Base-by-base conservation (phyloP, 2,329 filamentous ascomycete species). In the Ceratocystis cacaofunesta region DNA sequence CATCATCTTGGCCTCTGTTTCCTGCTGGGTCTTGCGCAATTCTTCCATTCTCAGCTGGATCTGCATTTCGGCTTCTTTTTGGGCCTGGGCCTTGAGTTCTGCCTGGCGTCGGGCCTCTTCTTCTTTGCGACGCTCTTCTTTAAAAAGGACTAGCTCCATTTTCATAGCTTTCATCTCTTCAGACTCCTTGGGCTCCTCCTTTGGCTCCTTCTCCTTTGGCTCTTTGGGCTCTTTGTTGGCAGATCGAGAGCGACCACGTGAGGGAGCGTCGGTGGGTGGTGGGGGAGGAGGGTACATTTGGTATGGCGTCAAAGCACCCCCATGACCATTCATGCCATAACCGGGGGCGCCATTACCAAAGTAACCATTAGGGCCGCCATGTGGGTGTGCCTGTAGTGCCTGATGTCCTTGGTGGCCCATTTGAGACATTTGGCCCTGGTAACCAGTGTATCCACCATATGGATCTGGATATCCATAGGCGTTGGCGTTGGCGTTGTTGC, bases 161-260 rank as follows among this genome's bases (percentile, higher is more conserved):
- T 86, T 80, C 66, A 86, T 79, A n/a, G 77, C 77, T 68, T 86
- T 76, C 70, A 84, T 84, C 65, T 87, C 81, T 6, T 55, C 50
- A 12, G 48, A 58, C 17, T 65, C 66, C 22, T 22, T 60, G 1
- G 81, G 78, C 36, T 71, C 71, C 3, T 70, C 71, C 12, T 73
- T 72, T 15, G 75, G 74, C 66, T 76, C 76, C 70, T 76, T 74
- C 0, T 62, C 44, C 15, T 63, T 58, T 30, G 28, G 15, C n/a
- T 58, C 52, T 25, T 58, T 67, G 6, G 57, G 28, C 30, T 67
- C 65, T 62, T 67, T 67, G 55, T 67, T 61, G 15, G 57, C 44
- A 15, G 65, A 52, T 76, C 74, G 1, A 78, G 76, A 4, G 79
- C 78, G 3, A 75, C 72, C 5, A 75, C 69, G n/a, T 69, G 71